Conservation (phyloP, 495 filamentous ascomycete species). For the Talaromyces ruber region DNA sequence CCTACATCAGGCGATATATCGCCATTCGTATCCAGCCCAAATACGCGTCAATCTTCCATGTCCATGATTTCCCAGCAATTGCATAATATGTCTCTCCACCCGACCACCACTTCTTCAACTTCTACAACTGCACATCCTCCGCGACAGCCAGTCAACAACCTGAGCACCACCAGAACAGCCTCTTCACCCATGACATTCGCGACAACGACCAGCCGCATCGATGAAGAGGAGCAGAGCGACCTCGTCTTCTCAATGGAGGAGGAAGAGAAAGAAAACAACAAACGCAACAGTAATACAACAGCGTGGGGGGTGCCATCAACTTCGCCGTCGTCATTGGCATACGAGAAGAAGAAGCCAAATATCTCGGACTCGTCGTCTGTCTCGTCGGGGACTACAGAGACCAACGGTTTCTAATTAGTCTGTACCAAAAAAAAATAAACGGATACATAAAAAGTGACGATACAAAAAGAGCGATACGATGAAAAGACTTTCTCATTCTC, state of each 20-base stretch:
- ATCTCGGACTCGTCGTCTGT: not conserved
- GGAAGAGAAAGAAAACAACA: constrained; percentile 48
- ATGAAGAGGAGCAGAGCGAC: constrained; percentile 58
- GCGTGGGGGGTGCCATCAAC: not conserved
- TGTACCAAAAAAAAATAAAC: not conserved
- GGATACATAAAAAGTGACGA: not conserved
- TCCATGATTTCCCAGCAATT: constrained; percentile 68
- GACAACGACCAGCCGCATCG: constrained; percentile 56
- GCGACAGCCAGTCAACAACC: constrained; percentile 10
- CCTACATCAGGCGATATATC: constrained; percentile 46
- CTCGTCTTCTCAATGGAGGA: constrained; percentile 81
- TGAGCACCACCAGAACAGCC: constrained; percentile 31
- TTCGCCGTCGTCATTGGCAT: not conserved
- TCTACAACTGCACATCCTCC: constrained; percentile 21
- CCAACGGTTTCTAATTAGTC: not conserved
- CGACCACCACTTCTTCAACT: constrained; percentile 15
- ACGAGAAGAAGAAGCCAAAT: not conserved
- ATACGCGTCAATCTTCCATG: constrained; percentile 47
- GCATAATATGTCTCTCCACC: constrained; percentile 37
- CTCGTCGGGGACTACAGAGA: not conserved
- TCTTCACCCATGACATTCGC: constrained; percentile 29
- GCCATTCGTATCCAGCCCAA: constrained; percentile 54
- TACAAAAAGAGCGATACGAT: not conserved
- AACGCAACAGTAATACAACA: constrained; percentile 23
- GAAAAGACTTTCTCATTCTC: not conserved